A percentile compares a stretch with the other conserved stretches of the same genome.
phyloP scores from a whole-genome alignment of 2,329 filamentous ascomycete genomes.

The Xylariaceae sp. region DNA sequence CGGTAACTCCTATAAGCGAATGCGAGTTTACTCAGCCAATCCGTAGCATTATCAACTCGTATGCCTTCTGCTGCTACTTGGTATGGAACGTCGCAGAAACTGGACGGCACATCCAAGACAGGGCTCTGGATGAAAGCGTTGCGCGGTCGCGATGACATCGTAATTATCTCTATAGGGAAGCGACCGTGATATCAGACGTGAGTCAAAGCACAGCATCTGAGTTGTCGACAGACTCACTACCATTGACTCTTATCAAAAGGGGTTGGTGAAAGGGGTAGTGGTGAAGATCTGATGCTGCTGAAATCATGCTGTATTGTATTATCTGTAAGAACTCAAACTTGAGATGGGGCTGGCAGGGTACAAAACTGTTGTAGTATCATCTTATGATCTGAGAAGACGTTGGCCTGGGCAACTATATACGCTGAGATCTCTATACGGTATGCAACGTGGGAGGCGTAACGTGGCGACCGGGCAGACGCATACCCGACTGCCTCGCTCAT shows the following conservation, averaged over 20 bases:
- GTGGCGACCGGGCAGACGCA: background rate
- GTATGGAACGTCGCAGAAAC: conserved; percentile 66
- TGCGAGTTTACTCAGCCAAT: conserved; percentile 29
- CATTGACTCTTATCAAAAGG: conserved; percentile 41
- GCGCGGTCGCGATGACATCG: background rate
- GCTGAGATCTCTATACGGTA: too few species aligned
- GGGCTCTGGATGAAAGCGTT: background rate
- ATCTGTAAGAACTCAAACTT: background rate
- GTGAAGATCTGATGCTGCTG: conserved; percentile 18
- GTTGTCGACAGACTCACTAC: background rate
- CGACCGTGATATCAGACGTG: background rate
- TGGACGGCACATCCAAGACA: conserved; percentile 56
- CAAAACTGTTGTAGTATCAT: too few species aligned
- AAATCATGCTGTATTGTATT: conserved; percentile 20
- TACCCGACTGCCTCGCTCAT: background rate
- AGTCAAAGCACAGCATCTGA: background rate
- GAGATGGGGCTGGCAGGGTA: background rate
- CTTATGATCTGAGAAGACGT: background rate
- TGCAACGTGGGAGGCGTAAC: background rate
- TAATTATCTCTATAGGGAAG: background rate
- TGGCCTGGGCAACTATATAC: background rate
- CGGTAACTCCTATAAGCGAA: conserved; percentile 16
- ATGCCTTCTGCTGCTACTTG: conserved; percentile 41
- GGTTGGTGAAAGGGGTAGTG: conserved; percentile 68
- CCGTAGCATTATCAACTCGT: conserved; percentile 31